Evolutionary conservation across 495 filamentous ascomycete genomes (phyloP), one percentile per base, ranked within the genome.

Genomic region (Talaromyces trachyspermus): DNA sequence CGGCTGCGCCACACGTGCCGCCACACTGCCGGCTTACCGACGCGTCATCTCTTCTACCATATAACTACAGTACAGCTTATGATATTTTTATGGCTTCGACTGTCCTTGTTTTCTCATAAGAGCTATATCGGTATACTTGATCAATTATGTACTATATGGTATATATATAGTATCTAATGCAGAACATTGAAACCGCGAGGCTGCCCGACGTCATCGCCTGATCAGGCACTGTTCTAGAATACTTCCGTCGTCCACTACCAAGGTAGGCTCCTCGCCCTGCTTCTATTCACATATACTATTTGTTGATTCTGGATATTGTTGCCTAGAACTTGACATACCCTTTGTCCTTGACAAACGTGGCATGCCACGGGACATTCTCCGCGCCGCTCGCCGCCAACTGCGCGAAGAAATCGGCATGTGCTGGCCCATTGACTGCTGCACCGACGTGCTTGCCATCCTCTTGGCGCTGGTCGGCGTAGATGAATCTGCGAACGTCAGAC

Each of bases 391-490:
- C 27, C 2, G 67, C 69, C 23, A 72, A 50, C 44, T 67, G 39
- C 2, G 49, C 51, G 45, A 59, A 72, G 42, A 64, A 61, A 11
- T 65, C 57, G 11, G 36, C 67, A 59, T 69, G 64, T 1, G 64
- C 64, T 14, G 2, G 9, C 10, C 36, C 36, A 11, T 39, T 15
- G 19, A 39, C 8, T 22, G 6, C 19, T 15, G 36, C 2, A 10
- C 53, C 55, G 19, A 45, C 54, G 3, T 37, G n/a, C 23, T 49
- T 54, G 12, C 66, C 66, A 25, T 65, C 57, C 27, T 4, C 55
- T 10, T 54, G 41, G 23, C 68, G 63, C 56, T 70, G 62, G 50
- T 69, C 66, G 18, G 60, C 61, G 46, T 68, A 71, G 43, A 62
- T 63, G 54, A 71, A 71, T 15, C 68, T 70, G 42, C n/a, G 8